A percentile compares a stretch with the other conserved stretches of the same genome.
Conservation (phyloP, 345 rosid genomes). For the Citrus mangshanensis region DNA sequence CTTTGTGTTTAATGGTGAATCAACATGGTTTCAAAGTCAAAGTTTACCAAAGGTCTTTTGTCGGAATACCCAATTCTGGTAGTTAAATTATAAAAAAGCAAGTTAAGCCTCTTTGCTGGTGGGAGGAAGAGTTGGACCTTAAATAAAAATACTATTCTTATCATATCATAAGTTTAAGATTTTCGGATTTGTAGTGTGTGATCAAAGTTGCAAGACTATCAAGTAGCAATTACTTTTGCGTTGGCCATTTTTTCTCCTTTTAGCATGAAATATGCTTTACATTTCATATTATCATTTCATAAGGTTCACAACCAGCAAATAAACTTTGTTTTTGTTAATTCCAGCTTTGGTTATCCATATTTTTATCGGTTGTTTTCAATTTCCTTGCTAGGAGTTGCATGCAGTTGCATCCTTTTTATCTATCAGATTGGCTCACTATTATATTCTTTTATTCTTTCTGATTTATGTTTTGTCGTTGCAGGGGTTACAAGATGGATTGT, state of each 20-base stretch:
- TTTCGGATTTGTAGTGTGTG: neutral
- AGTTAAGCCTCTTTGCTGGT: neutral
- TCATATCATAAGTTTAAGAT: neutral
- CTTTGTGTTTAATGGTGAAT: neutral
- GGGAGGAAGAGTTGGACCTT: neutral
- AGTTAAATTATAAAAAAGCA: neutral
- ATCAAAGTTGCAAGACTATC: neutral
- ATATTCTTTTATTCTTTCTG: neutral
- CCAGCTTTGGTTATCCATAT: too few relatives aligned
- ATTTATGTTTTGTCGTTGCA: conserved; percentile 18
- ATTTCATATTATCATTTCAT: neutral
- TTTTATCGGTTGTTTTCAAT: neutral
- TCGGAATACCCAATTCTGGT: neutral
- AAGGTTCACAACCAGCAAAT: neutral
- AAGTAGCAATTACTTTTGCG: neutral
- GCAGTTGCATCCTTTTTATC: neutral
- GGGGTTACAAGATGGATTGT: conserved; percentile 41
- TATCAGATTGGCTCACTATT: neutral
- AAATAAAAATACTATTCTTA: neutral
- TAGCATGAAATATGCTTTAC: neutral
- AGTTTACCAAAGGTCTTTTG: neutral
- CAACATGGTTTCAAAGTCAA: neutral
- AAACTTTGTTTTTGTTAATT: neutral
- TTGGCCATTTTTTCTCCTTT: neutral
- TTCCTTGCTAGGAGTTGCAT: neutral